Base-by-base conservation (phyloP, 225 moss, liverwort and hornwort species). In the Bryum argenteum region DNA sequence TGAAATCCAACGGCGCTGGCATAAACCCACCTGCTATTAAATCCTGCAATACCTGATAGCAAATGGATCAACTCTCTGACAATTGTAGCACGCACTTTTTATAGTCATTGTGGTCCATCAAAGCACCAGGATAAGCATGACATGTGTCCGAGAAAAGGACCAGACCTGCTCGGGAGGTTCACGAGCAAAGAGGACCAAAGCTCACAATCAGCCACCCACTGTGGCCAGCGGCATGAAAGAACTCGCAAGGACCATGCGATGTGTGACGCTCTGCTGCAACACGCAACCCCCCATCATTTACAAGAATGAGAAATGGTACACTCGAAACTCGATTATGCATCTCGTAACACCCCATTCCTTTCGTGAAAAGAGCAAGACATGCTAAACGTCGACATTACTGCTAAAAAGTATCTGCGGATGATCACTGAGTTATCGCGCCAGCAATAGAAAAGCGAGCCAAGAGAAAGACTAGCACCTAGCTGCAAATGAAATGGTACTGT, bases 141-240 rank as follows among this genome's bases (percentile, higher is more conserved):
- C 33, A 33, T 5, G 7, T 33, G 33, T 33, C 0, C 33, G 43
- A 55, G 43, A 69, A 69, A 54, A 72, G 17, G 44, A 65, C 14
- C 69, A 59, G 63, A 94, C 91, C 85, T 93, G 89, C 78, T 91
- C 85, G 11, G 89, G 87, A 56, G 91, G 79, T 64, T 96, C 95
- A 76, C 91, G 93, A 54, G 93, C 93, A 66, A 90, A 82, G 65
- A 91, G 89, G 75, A 93, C 89, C 62, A 91, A 69, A 66, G 91
- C 85, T 28, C 90, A 82, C 48, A 91, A 96, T 85, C 96, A 93
- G 18, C 96, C 89, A 66, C 96, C 96, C 65, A 87, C 79, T 66
- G 82, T 73, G 48, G 88, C 91, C 28, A 88, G 87, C 54, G 90
- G 69, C 73, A 91, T 56, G 78, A 90, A 89, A 57, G 91, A 85